Base-by-base conservation (phyloP, 129 eudicot species). In the Saposhnikovia divaricata region DNA sequence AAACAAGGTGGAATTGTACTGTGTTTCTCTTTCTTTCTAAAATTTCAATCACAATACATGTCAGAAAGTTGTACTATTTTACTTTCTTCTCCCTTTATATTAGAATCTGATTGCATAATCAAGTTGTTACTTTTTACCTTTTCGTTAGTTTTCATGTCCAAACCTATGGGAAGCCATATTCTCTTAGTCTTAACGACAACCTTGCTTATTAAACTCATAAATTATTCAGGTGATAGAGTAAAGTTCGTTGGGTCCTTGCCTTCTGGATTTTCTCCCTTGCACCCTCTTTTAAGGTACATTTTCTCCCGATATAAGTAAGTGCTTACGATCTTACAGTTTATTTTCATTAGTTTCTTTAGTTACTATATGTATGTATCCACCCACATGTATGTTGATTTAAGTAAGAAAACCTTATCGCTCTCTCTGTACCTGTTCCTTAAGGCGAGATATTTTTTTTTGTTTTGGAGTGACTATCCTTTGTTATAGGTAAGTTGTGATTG, bases 181-280 rank as follows among this genome's bases (percentile, higher is more conserved):
- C n/a, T 31, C 59, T 46, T 0, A 11, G 37, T 27, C 40, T 46
- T 45, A 15, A 21, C 9, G 4, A 23, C 12, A 47, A 16, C 40
- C 39, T 66, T 65, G 63, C 68, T 55, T 51, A 38, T 42, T 9
- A 6, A 27, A 23, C 37, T 80, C 48, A 37, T 40, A n/a, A 48
- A 46, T 78, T 86, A 79, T 80, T 83, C 91, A 93, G 98, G 98
- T 78, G 98, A 94, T 77, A 89, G 97, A 81, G 98, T 94, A 47
- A 91, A 89, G 83, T 94, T 79, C 73, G 87, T 91, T 65, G 96
- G 97, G 75, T 57, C 98, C 51, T 79, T 88, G 59, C 85, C 91
- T 63, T 77, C 91, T 75, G 90, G 89, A 3, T 81, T 83, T 81
- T 83, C 90, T 75, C 80, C 93, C 51, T 25, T 84, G 75, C 87